Base-by-base conservation (phyloP, 1,284 basidiomycete genomes). In the Fistulinella cinereoalba region DNA sequence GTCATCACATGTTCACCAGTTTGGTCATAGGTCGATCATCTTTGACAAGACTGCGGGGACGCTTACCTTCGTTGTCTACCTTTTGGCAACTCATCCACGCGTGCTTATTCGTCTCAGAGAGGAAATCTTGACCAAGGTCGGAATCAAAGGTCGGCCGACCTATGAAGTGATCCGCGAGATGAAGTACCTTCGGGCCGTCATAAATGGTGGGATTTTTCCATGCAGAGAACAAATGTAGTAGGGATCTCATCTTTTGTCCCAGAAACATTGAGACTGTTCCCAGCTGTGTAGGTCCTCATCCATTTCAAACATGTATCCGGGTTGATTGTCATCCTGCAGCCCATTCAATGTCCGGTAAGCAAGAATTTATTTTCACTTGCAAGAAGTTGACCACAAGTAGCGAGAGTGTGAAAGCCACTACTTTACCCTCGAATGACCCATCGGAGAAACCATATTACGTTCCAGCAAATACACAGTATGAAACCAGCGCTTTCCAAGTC, bases 31-130 rank as follows among this genome's bases (percentile, higher is more conserved):
- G 22, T 15, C 43, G 9, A 47, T 28, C 16, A 9, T 42, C 19
- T 23, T 5, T 10, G n/a, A 37, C 38, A 44, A 77, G 73, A 79
- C 73, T 7, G 71, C 73, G 3, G 57, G 65, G 6, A 68, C 70
- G 1, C 53, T 80, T 24, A 78, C 79, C 2, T 79, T 76, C 50
- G 57, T 68, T 1, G 50, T 75, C 12, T 82, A 83, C 57, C 66
- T 76, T 56, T 70, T 83, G 15, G 65, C 80, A 3, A 67, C 65
- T 43, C 68, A 81, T 47, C 77, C 77, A 1, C 48, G 64, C 0
- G 67, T 80, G 28, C 52, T 73, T 22, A 36, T 49, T 6, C 69
- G 71, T 11, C 65, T 82, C 4, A 71, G 79, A 4, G 60, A 69
- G 23, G 80, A 82, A 52, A 69, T 81, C 6, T 45, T 75, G 15